phyloP scores from a whole-genome alignment of 2,329 filamentous ascomycete species.

The Pestalotiopsis sp. region DNA sequence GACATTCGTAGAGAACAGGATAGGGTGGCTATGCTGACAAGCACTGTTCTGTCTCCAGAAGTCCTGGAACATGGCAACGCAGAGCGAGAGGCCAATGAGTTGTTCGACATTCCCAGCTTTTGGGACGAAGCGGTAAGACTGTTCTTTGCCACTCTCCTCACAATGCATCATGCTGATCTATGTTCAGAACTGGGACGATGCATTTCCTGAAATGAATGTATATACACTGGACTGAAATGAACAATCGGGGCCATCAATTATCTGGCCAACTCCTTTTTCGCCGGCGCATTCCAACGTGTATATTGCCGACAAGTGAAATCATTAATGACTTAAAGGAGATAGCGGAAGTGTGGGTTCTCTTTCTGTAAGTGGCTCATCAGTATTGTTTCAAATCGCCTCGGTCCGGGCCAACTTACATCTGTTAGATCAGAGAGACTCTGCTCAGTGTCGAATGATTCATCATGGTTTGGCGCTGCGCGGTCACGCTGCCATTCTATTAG shows the following conservation, averaged over 20 bases:
- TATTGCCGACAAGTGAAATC: neutral
- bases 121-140: conserved; percentile 3
- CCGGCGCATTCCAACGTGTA: neutral
- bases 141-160: no score
- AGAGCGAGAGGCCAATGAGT: neutral
- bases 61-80: neutral
- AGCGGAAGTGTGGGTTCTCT: conserved; percentile 7
- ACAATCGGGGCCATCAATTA: neutral
- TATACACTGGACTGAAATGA: conserved; percentile 3
- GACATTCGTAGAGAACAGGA: conserved; percentile 9
- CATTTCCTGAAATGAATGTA: conserved; percentile 8
- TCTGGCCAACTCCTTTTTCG: neutral
- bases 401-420: neutral
- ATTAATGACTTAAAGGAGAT: neutral
- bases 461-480: neutral
- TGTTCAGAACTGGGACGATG: conserved; percentile 2
- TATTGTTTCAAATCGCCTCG: neutral
- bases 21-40: neutral
- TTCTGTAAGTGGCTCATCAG: neutral
- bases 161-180: neutral
- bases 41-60: conserved; percentile 3
- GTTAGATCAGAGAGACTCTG: conserved; percentile 8
- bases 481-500: neutral
- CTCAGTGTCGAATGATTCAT: neutral
- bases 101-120: conserved; percentile 8